phyloP scores from a whole-genome alignment of 768 basidiomycete genomes.

The Daedalea quercina region DNA sequence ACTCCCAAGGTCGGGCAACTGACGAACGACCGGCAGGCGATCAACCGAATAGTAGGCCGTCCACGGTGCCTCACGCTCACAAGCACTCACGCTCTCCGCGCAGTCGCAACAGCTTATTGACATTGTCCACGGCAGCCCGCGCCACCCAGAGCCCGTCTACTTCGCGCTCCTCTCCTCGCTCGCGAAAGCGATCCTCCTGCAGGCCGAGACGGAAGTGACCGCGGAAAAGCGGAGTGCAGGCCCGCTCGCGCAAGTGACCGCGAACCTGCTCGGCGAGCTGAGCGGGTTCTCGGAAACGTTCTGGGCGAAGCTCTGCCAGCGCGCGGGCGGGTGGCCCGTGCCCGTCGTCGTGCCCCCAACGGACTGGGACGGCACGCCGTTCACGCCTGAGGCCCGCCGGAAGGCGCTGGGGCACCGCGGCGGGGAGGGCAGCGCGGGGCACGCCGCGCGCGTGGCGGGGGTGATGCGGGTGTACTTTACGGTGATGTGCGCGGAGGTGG shows the following conservation, averaged over 20 bases:
- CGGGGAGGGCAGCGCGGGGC: conserved; percentile 55
- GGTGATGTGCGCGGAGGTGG: conserved; percentile 39
- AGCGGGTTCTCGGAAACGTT: conserved; percentile 66
- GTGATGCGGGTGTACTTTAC: conserved; percentile 85
- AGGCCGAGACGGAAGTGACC: conserved; percentile 90
- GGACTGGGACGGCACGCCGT: conserved; percentile 44
- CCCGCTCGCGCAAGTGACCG: conserved; percentile 74
- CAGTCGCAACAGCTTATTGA: conserved; percentile 37
- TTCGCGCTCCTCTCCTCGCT: conserved; percentile 80
- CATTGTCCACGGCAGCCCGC: conserved; percentile 29
- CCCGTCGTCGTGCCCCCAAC: conserved; percentile 51
- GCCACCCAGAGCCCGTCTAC: conserved; percentile 42
- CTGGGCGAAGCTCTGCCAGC: conserved; percentile 80
- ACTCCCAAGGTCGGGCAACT: conserved; percentile 86
- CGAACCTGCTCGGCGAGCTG: conserved; percentile 54
- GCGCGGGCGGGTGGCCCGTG: conserved; percentile 83
- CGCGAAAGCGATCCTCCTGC: conserved; percentile 79
- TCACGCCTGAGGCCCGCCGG: conserved; percentile 32
- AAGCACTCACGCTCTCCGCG: conserved; percentile 13
- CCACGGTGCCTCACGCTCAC: conserved; percentile 2
- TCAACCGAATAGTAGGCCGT: conserved; percentile 55
- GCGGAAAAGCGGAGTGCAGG: conserved; percentile 81
- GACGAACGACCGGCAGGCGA: conserved; percentile 59
- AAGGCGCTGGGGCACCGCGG: conserved; percentile 57
- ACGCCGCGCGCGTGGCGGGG: conserved; percentile 63